Evolutionary conservation across 2,329 filamentous ascomycete species (phyloP).

Genomic region (Cordyceps javanica): DNA sequence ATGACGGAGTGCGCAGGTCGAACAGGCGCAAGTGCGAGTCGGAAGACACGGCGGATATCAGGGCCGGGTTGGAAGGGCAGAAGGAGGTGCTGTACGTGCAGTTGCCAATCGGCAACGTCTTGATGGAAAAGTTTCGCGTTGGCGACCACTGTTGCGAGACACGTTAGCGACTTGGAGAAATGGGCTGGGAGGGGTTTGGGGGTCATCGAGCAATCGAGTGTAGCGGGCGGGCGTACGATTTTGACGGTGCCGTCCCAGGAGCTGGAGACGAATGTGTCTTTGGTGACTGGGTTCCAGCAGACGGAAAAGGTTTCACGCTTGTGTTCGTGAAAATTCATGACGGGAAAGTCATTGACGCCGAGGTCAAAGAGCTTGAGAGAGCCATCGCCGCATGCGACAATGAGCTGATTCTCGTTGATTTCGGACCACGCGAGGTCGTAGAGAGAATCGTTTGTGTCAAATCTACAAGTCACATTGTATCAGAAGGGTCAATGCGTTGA

Average conservation of each 20-base stretch:
- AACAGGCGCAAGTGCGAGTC: conserved; percentile 88
- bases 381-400: conserved; percentile 86
- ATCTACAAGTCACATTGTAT: conserved; percentile 43
- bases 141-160: conserved; percentile 66
- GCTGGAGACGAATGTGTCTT: conserved; percentile 83
- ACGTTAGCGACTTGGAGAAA: not conserved
- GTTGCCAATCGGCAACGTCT: conserved; percentile 82
- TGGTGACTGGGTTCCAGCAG: conserved; percentile 84
- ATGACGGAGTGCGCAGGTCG: conserved; percentile 81
- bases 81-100: conserved; percentile 94
- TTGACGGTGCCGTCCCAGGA: conserved; percentile 97
- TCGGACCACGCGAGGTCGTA: conserved; percentile 96
- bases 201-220: not conserved
- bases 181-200: not conserved
- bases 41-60: conserved; percentile 81
- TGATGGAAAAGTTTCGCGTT: conserved; percentile 63
- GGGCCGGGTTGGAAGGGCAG: conserved; percentile 77
- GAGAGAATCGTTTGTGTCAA: conserved; percentile 94
- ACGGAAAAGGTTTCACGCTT: conserved; percentile 89
- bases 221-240: conserved; percentile 47
- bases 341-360: conserved; percentile 71
- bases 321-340: conserved; percentile 91
- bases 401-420: conserved; percentile 88
- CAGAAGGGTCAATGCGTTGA: not conserved
- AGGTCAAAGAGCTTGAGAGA: conserved; percentile 93